These are phyloP conservation scores for Colletotrichum sp. DNA, from an alignment of 2,329 filamentous ascomycete species.

Conservation along the genomic window DNA sequence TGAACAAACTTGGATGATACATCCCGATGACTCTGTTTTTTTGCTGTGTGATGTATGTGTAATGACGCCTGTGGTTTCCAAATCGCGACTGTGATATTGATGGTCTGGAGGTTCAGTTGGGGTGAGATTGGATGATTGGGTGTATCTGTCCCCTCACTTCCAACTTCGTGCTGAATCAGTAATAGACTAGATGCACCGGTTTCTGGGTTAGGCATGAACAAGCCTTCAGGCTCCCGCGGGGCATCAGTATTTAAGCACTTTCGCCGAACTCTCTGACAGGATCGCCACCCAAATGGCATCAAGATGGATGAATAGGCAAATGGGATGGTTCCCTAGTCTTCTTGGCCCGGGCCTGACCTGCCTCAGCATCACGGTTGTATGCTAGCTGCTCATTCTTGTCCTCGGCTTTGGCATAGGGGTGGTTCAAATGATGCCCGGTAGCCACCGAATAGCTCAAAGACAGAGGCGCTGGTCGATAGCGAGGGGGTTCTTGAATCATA, in stretches of 20 bases:
- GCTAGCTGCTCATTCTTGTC: rapidly evolving
- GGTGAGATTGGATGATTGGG: too few relatives aligned
- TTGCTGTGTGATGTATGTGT: neutral
- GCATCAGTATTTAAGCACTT: rapidly evolving
- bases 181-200: too few relatives aligned
- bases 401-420: neutral
- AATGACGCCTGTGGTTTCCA: neutral
- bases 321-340: rapidly evolving
- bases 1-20: neutral
- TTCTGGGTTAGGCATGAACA: too few relatives aligned
- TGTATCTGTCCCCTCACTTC: too few relatives aligned
- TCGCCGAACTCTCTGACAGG: rapidly evolving
- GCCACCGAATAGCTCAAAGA: neutral
- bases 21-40: rapidly evolving
- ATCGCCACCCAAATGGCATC: neutral
- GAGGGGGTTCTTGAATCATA: rapidly evolving
- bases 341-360: neutral
- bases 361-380: neutral
- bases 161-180: too few relatives aligned
- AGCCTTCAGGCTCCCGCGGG: too few relatives aligned
- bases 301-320: neutral
- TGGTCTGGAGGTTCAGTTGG: neutral
- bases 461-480: rapidly evolving
- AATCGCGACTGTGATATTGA: rapidly evolving
- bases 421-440: neutral